phyloP scores from a whole-genome alignment of 1,139 yeast genomes.

The Yamadazyma sp. region DNA sequence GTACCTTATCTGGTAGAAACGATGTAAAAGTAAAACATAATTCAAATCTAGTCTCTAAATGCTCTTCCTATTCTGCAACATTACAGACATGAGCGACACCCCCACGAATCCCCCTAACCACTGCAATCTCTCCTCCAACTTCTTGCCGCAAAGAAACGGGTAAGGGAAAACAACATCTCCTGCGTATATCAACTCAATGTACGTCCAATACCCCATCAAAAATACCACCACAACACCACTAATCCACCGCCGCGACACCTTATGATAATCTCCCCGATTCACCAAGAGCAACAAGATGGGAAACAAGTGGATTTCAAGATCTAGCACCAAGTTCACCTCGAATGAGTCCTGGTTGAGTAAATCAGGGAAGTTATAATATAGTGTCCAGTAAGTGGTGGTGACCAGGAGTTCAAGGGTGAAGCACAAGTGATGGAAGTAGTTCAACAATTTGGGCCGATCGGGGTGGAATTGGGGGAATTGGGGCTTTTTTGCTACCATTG shows the following conservation, averaged over 20 bases:
- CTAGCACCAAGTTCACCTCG: conserved; percentile 18
- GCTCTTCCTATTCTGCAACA: too few species aligned
- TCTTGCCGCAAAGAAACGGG: conserved; percentile 10
- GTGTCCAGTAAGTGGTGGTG: conserved; percentile 24
- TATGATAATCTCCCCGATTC: neutral
- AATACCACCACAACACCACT: neutral
- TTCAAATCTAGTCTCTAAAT: too few species aligned
- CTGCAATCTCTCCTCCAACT: conserved; percentile 3
- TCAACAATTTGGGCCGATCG: neutral
- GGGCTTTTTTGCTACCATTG: neutral
- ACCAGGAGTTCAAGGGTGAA: conserved; percentile 23
- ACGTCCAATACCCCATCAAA: conserved; percentile 10
- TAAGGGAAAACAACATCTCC: conserved; percentile 9
- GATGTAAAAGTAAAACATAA: neutral
- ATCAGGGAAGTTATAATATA: conserved; percentile 19
- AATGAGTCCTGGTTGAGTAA: conserved; percentile 21
- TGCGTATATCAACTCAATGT: conserved; percentile 10
- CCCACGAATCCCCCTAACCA: conserved; percentile 10
- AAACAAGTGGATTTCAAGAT: conserved; percentile 23
- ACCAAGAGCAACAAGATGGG: conserved; percentile 19
- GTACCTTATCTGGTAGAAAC: too few species aligned
- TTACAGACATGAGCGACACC: conserved; percentile 1
- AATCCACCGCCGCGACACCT: neutral
- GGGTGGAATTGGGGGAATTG: neutral
- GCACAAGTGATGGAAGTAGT: conserved; percentile 12